A percentile compares a stretch with the other conserved stretches of the same genome.
Conservation (phyloP, 192 early-diverging fungal species). For the Coemansia interrupta region DNA sequence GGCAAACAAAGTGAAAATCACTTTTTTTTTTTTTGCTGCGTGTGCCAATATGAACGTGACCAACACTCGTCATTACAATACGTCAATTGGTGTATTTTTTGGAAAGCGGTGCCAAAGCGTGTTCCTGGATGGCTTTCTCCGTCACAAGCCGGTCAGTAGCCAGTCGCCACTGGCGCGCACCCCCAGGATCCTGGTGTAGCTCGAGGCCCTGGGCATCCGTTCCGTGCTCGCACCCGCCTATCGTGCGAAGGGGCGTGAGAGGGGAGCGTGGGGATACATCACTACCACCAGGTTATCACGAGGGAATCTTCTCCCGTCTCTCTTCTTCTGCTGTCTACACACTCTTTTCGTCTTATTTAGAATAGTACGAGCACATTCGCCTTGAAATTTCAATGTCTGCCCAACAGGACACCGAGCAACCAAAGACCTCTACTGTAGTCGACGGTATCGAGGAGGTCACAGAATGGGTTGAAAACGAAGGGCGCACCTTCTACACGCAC, state of each 20-base stretch:
- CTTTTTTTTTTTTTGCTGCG: not conserved
- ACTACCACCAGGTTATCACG: not conserved
- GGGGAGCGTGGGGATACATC: too few relatives aligned
- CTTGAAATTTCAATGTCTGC: not conserved
- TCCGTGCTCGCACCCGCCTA: too few relatives aligned
- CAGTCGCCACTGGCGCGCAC: too few relatives aligned
- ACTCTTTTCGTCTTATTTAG: not conserved
- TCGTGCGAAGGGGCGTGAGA: too few relatives aligned
- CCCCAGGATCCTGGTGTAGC: too few relatives aligned
- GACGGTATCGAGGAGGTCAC: constrained; percentile 34
- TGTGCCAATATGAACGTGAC: too few relatives aligned
- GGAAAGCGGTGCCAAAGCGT: too few relatives aligned
- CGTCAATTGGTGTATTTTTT: too few relatives aligned
- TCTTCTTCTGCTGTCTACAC: not conserved
- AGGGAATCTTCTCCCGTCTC: not conserved
- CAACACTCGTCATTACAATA: too few relatives aligned
- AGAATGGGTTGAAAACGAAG: constrained; percentile 25
- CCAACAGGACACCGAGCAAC: not conserved
- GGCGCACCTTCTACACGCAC: constrained; percentile 36
- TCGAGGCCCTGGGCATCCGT: too few relatives aligned
- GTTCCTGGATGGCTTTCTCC: too few relatives aligned
- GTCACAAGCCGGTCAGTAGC: too few relatives aligned
- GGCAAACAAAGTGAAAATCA: not conserved
- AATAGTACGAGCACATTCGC: not conserved
- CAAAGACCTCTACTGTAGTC: constrained; percentile 7